Conservation (phyloP, 2,329 filamentous ascomycete genomes). For the Fusarium sp. region DNA sequence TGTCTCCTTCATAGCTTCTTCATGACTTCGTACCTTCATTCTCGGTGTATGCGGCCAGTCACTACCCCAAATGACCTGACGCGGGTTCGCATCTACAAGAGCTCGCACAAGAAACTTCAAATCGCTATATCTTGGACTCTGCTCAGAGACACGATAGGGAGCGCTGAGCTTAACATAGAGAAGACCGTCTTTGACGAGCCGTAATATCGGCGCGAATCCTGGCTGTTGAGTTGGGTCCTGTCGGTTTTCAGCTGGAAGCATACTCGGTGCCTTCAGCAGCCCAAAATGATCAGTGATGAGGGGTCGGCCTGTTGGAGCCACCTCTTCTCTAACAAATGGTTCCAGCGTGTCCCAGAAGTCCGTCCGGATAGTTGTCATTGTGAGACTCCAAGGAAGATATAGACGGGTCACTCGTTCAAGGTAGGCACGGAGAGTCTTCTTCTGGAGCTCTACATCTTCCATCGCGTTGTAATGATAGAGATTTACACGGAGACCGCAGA, state of each 20-base stretch:
- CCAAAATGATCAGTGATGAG: constrained; percentile 53
- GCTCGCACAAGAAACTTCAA: constrained; percentile 46
- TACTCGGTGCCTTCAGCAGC: constrained; percentile 48
- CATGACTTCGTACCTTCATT: constrained; percentile 49
- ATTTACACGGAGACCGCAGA: background rate
- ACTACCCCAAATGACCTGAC: constrained; percentile 51
- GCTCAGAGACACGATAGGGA: constrained; percentile 49
- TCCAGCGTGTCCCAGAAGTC: constrained; percentile 22
- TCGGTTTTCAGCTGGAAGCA: constrained; percentile 40
- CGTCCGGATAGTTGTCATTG: constrained; percentile 26
- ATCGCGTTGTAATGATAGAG: background rate
- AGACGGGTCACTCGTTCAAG: constrained; percentile 23
- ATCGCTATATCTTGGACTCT: constrained; percentile 47
- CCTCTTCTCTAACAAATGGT: background rate
- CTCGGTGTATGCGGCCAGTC: constrained; percentile 53
- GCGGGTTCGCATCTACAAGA: constrained; percentile 48
- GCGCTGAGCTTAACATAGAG: constrained; percentile 53
- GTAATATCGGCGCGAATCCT: constrained; percentile 30
- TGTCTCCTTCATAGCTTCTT: constrained; percentile 49
- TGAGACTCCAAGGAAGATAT: constrained; percentile 26
- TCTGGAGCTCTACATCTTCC: background rate
- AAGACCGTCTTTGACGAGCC: constrained; percentile 45
- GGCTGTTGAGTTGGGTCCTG: constrained; percentile 44
- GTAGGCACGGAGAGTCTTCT: constrained; percentile 41
- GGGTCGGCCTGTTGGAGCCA: constrained; percentile 1